Percentiles rank a stretch among this genome's conserved stretches.
These are phyloP conservation scores for Chytriomyces sp. DNA, from an alignment of 192 early-diverging fungal species.

Conservation along the genomic window DNA sequence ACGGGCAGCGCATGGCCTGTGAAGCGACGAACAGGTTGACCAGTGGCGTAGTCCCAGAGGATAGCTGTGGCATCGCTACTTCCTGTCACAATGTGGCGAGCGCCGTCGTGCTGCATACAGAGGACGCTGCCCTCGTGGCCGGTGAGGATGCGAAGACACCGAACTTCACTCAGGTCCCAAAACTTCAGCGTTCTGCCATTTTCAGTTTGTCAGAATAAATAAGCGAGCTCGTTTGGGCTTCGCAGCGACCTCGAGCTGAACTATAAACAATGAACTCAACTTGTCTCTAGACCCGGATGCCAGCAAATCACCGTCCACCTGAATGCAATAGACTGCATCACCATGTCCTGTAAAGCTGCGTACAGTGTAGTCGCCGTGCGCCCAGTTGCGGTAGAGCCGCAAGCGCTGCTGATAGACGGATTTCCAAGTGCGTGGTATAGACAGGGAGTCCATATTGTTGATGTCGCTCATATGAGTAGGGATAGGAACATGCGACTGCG, in stretches of 20 bases:
- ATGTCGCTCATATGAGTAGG: too few species aligned
- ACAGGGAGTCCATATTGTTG: not conserved
- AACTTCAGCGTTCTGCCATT: constrained; percentile 16
- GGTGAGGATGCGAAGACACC: constrained; percentile 10
- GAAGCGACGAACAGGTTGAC: constrained; percentile 50
- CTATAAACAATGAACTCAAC: not conserved
- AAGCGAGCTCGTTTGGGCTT: too few species aligned
- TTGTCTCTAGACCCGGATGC: constrained; percentile 52
- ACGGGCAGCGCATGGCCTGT: constrained; percentile 80
- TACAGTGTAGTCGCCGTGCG: constrained; percentile 28
- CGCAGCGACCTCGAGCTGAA: not conserved
- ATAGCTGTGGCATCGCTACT: constrained; percentile 53
- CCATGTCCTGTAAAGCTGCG: constrained; percentile 47
- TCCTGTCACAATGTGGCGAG: constrained; percentile 51
- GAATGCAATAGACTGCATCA: constrained; percentile 63
- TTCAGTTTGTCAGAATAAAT: not conserved
- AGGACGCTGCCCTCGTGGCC: constrained; percentile 57
- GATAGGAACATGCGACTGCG: too few species aligned
- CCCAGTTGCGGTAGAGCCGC: constrained; percentile 50
- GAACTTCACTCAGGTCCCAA: constrained; percentile 7
- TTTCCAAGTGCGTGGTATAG: constrained; percentile 34
- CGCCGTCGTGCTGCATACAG: constrained; percentile 58
- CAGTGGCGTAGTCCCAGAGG: constrained; percentile 60
- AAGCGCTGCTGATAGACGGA: constrained; percentile 42
- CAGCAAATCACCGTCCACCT: constrained; percentile 47